Base-by-base conservation (phyloP, 805 yeast genomes). In the Tanozyma kutaoensis region DNA sequence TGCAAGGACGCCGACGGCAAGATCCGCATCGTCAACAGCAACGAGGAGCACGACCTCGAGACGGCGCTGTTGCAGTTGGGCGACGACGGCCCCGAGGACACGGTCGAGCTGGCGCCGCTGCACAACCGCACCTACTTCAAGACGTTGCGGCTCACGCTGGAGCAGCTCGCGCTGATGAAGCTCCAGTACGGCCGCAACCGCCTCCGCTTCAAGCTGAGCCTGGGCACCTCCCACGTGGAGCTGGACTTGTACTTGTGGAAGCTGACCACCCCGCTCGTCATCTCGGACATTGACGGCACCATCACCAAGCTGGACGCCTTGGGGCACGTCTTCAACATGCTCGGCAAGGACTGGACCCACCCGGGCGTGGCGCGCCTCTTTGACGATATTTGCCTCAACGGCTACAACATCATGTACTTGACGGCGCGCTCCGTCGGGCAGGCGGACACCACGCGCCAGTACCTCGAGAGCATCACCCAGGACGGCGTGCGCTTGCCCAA, bases 271-370 rank as follows among this genome's bases (percentile, higher is more conserved):
- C 96, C 97, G 2, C 79, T 91, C 23, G 98, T 91, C 5, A 88
- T 91, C 15, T 82, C 95, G 7, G 98, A 91, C 54, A 91, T 91
- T 32, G 98, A 91, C 50, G 98, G 98, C 12, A 91, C 98, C 2
- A 91, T 91, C 38, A 91, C 98, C 12, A 86, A 85, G 51, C 85
- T 96, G 1, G 98, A 91, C 56, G 98, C 98, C 0, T 58, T 91
- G 42, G 98, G 98, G 3, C 98, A 91, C 52, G 88, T 91, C 2
- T 60, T 91, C 50, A 85, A 91, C 12, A 74, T 88, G 72, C 60
- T 91, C 20, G 98, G 98, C 4, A 70, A 84, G 40, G 98, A 91
- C 56, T 91, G 98, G 98, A 91, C 98, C 0, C 98, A 91, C 48
- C 70, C 74, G 2, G 98, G 98, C 18, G 98, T 91, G 22, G 95